These are phyloP conservation scores for Endogone sp. DNA, from an alignment of 192 early-diverging fungal species.

Conservation along the genomic window DNA sequence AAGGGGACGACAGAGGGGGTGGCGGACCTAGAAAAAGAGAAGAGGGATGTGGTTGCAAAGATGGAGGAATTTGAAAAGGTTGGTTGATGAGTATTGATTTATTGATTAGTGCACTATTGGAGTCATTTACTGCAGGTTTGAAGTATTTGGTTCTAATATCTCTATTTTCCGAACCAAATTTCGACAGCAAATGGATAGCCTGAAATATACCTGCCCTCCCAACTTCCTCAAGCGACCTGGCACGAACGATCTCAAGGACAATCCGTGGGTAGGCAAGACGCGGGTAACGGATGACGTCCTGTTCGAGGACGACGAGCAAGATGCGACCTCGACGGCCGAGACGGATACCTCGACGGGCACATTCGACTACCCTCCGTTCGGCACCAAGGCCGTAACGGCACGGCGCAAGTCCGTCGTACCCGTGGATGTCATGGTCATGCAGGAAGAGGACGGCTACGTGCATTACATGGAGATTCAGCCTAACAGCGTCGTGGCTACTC, in stretches of 20 bases:
- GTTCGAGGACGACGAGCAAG: not conserved
- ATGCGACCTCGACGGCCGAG: not conserved
- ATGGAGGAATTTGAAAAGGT: constrained; percentile 1
- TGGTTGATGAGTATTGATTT: not conserved
- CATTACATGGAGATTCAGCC: not conserved
- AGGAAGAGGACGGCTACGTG: not conserved
- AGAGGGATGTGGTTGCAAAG: not conserved
- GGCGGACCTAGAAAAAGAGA: not conserved
- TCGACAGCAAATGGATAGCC: not conserved
- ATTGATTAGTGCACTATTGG: too few relatives aligned
- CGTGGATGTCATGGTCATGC: not conserved
- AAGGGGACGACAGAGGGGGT: not conserved
- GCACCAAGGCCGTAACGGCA: not conserved
- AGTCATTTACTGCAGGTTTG: too few relatives aligned
- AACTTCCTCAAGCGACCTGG: not conserved
- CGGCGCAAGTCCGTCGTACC: not conserved
- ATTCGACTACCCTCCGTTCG: not conserved
- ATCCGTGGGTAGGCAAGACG: constrained; percentile 3
- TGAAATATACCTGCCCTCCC: constrained; percentile 2
- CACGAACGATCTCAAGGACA: not conserved
- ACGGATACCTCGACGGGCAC: not conserved
- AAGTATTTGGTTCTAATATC: too few relatives aligned
- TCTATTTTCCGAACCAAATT: not conserved
- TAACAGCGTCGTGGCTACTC: not conserved
- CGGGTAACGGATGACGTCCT: not conserved